A percentile compares a stretch with the other conserved stretches of the same genome.
phyloP scores from a whole-genome alignment of 2,329 filamentous ascomycete species.

The Tolypocladium endophyticum region DNA sequence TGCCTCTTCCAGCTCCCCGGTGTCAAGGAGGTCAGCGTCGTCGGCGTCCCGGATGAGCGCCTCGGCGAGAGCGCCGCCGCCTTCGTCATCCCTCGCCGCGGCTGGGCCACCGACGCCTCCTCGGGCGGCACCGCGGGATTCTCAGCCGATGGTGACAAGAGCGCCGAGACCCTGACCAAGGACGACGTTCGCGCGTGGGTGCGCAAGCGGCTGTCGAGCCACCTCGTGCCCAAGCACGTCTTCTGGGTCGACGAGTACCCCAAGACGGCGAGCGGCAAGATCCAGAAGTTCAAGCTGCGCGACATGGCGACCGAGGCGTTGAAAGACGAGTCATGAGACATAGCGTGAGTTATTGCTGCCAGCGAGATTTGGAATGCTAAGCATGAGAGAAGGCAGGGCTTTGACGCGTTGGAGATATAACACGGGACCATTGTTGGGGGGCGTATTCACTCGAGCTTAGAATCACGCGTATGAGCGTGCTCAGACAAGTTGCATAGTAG shows the following conservation, averaged over 20 bases:
- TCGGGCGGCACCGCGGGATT: slow-evolving; percentile 4
- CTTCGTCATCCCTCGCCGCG: slow-evolving; percentile 53
- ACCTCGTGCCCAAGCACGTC: slow-evolving; percentile 81
- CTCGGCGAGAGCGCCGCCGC: slow-evolving; percentile 83
- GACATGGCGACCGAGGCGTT: slow-evolving; percentile 44
- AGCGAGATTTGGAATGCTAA: neutral
- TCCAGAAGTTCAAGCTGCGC: slow-evolving; percentile 83
- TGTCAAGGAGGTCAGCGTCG: slow-evolving; percentile 69
- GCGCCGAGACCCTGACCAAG: slow-evolving; percentile 30
- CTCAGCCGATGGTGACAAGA: slow-evolving; percentile 12
- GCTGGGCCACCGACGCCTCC: slow-evolving; percentile 14
- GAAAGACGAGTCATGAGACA: neutral
- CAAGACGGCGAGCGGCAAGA: slow-evolving; percentile 94
- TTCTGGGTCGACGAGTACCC: slow-evolving; percentile 81
- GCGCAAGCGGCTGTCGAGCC: slow-evolving; percentile 51
- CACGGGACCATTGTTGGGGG: neutral
- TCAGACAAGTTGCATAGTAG: neutral
- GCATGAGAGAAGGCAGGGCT: neutral
- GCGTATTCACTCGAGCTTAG: neutral
- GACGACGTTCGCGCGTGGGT: slow-evolving; percentile 65
- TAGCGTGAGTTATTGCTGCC: too few species aligned
- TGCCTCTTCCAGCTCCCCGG: slow-evolving; percentile 63
- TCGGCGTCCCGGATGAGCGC: slow-evolving; percentile 69
- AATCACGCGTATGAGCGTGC: neutral
- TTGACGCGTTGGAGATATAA: neutral